Percentiles rank a stretch among this genome's conserved stretches.
Conservation (phyloP, 2,329 filamentous ascomycete species). For the Aspergillus hortae region DNA sequence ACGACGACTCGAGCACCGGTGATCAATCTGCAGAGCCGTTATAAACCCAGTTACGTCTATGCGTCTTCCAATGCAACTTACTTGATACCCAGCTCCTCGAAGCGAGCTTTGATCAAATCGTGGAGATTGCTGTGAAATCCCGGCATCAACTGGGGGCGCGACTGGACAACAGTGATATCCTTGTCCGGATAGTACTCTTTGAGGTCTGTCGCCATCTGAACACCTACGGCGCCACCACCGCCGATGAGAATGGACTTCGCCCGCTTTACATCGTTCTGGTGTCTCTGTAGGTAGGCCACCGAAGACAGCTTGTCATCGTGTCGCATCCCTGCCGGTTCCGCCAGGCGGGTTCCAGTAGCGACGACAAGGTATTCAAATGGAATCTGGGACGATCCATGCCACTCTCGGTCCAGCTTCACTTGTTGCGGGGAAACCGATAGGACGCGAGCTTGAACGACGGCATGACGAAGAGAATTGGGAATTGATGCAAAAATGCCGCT, state of each 20-base stretch:
- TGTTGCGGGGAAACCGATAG: constrained; percentile 25
- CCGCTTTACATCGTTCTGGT: constrained; percentile 28
- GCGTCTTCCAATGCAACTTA: constrained; percentile 2
- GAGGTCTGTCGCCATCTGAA: constrained; percentile 50
- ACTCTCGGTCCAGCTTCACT: constrained; percentile 32
- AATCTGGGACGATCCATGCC: constrained; percentile 29
- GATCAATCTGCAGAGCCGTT: constrained; percentile 17
- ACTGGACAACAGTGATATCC: constrained; percentile 47
- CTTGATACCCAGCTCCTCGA: constrained; percentile 31
- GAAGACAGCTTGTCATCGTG: constrained; percentile 32
- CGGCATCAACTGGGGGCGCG: constrained; percentile 37
- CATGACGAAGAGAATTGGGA: constrained; percentile 21
- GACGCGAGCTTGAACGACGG: constrained; percentile 31
- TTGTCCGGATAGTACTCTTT: constrained; percentile 49
- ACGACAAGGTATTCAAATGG: constrained; percentile 32
- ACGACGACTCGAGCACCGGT: constrained; percentile 28
- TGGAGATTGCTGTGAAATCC: constrained; percentile 30
- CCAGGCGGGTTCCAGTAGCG: constrained; percentile 32
- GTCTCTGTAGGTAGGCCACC: constrained; percentile 29
- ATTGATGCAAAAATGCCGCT: constrained; percentile 25
- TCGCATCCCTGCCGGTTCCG: constrained; percentile 31
- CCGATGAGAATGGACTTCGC: constrained; percentile 34
- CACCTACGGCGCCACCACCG: constrained; percentile 50
- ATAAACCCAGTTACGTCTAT: neutral
- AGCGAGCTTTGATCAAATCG: constrained; percentile 28